Base-by-base conservation (phyloP, 192 early-diverging fungal species). In the Lobosporangium transversale region DNA sequence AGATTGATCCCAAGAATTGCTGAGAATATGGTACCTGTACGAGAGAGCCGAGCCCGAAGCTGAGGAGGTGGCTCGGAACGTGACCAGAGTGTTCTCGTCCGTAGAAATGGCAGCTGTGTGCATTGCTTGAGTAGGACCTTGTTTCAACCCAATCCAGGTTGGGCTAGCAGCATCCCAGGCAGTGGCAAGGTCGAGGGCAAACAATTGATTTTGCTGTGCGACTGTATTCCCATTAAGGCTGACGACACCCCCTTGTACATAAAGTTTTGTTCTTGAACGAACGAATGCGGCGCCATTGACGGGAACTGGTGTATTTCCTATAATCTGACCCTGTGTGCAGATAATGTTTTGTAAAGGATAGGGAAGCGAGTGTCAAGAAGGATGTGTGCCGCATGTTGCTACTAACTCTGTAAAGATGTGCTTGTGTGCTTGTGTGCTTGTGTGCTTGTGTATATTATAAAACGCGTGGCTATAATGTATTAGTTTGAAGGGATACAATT, bases 131-230 rank as follows among this genome's bases (percentile, higher is more conserved):
- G 61, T 63, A 15, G 61, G 61, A 9, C 61, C 49, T 3, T 12
- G 27, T 36, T 63, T 63, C 26, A 52, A 24, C 31, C 17, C 6
- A n/a, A 51, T 42, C 61, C 61, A 63, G n/a, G 48, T 18, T 31
- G 61, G 61, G 27, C 20, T 40, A 14, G 26, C 18, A 30, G 36
- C 50, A 17, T 4, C 36, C 61, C 61, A 52, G 2, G 49, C 29
- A 20, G 42, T n/a, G 12, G 61, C 29, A 24, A 63, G 61, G 26
- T 50, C 49, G 17, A 63, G 50, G 2, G 32, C 48, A 30, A 52
- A 51, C 33, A 63, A 36, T 11, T 63, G 61, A 27, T 52, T 63
- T 15, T 63, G 61, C 29, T 51, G 61, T 51, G 61, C 61, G 33
- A 63, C 35, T 2, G 61, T 53, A 15, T 14, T 52, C 11, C 61